Conservation (phyloP, 768 basidiomycete genomes). For the Mycena floridula region DNA sequence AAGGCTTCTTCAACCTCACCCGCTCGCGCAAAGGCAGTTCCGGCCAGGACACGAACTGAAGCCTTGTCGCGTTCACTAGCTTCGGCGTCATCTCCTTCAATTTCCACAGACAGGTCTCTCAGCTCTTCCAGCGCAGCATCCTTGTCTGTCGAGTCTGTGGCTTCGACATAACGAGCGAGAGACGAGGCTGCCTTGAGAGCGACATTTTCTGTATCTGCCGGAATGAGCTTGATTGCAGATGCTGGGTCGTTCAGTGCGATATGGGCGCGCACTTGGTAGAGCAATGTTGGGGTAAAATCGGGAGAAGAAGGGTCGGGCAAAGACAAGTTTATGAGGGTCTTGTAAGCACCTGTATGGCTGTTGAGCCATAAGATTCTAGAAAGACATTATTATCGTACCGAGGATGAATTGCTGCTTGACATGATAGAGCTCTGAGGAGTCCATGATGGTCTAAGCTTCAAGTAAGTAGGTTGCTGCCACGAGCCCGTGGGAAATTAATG, state of each 20-base stretch:
- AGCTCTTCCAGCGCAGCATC: slow-evolving; percentile 72
- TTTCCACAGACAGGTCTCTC: slow-evolving; percentile 81
- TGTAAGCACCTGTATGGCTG: slow-evolving; percentile 52
- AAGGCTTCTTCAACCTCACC: slow-evolving; percentile 90
- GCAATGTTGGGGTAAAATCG: slow-evolving; percentile 57
- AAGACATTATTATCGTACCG: slow-evolving; percentile 21
- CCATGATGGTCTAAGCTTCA: slow-evolving; percentile 35
- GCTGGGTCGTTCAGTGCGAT: slow-evolving; percentile 63
- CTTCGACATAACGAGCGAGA: slow-evolving; percentile 62
- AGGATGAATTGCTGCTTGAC: slow-evolving; percentile 74
- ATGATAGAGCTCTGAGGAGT: slow-evolving; percentile 59
- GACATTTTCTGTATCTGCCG: slow-evolving; percentile 53
- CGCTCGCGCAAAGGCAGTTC: slow-evolving; percentile 79
- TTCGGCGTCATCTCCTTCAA: slow-evolving; percentile 73
- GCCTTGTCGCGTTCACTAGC: slow-evolving; percentile 64
- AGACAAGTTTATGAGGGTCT: slow-evolving; percentile 45
- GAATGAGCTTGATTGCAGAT: slow-evolving; percentile 51
- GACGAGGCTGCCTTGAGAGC: slow-evolving; percentile 65
- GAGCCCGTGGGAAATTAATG: too few species aligned
- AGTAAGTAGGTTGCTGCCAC: too few species aligned
- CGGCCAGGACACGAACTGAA: slow-evolving; percentile 72
- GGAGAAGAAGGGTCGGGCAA: slow-evolving; percentile 57
- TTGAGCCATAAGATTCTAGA: neutral
- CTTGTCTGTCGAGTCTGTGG: slow-evolving; percentile 36
- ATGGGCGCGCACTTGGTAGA: slow-evolving; percentile 75